Base-by-base conservation (phyloP, 2,329 filamentous ascomycete species). In the Trichoderma breve region DNA sequence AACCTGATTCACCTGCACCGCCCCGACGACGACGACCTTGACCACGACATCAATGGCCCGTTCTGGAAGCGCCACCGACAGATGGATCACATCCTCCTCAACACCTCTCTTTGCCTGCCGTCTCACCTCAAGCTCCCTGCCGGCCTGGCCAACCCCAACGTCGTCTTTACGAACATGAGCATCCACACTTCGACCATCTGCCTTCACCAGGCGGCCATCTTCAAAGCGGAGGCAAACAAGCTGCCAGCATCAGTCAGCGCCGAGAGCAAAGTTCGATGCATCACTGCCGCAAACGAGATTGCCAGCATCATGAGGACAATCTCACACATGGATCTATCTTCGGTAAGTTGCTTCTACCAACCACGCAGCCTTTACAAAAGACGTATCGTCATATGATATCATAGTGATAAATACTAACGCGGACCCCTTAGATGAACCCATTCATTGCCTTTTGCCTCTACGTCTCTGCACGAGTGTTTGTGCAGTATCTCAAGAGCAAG, bases 111-210 rank as follows among this genome's bases (percentile, higher is more conserved):
- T 21, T 92, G 91, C 53, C 85, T 98, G n/a, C 95, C 96, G 0
- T 86, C 89, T 39, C 87, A 92, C 74, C 86, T 98, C 36, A 93
- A 95, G 75, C 84, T 98, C 36, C 94, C 96, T 0, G 83, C 84
- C 18, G 94, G 93, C 0, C 83, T 97, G 39, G 84, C 86, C 18
- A 92, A 95, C 77, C 88, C 94, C 4, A 98, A 98, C 74, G 90
- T 95, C 69, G 90, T 98, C 5, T 98, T 98, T 80, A 90, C 93
- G 71, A 98, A 98, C 77, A 97, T 99, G 94, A 94, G 93, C 79
- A 94, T 99, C 36, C 95, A 98, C 80, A 97, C 96, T 0, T 97
- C 95, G 1, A 94, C 94, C 1, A 98, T 99, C 69, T 98, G 95
- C 80, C 85, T 99, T n/a, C 96, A 99, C 78, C 96, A 99, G 83